These are phyloP conservation scores for Poterioochromonas sp. DNA, from an alignment of 352 stramenopile genomes.

Conservation along the genomic window DNA sequence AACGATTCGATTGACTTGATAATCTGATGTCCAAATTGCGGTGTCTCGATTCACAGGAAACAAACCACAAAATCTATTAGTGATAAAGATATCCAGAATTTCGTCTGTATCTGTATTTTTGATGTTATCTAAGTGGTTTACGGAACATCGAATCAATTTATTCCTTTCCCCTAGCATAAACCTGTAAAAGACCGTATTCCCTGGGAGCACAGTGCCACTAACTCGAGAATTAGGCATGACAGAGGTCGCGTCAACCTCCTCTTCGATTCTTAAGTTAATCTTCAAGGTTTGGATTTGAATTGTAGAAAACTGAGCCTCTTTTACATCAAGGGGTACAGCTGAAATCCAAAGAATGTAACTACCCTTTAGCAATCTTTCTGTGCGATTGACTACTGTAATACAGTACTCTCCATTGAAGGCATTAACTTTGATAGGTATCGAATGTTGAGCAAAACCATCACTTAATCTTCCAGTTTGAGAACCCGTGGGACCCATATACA, in stretches of 20 bases:
- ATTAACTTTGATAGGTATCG: not conserved
- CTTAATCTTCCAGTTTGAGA: no score
- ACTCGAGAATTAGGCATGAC: not conserved
- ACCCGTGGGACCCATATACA: no score
- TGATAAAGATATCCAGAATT: not conserved
- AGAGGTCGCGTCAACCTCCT: not conserved
- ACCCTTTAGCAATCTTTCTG: no score
- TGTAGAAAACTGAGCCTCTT: not conserved
- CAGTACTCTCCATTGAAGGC: not conserved
- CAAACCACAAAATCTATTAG: not conserved
- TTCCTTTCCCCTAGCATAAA: not conserved
- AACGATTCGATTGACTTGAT: not conserved
- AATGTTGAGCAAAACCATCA: no score
- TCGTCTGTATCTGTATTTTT: not conserved
- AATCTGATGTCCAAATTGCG: not conserved
- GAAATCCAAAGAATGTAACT: not conserved
- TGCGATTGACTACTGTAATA: not conserved
- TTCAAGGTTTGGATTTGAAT: not conserved
- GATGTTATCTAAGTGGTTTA: not conserved
- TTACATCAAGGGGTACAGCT: no score
- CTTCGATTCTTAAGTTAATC: not conserved
- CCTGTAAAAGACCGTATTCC: not conserved
- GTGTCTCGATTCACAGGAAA: not conserved
- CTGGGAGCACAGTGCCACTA: not conserved
- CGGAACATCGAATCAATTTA: not conserved